These are phyloP conservation scores for Sclerotinia spermophila DNA, from an alignment of 2,329 filamentous ascomycete genomes.

Conservation along the genomic window DNA sequence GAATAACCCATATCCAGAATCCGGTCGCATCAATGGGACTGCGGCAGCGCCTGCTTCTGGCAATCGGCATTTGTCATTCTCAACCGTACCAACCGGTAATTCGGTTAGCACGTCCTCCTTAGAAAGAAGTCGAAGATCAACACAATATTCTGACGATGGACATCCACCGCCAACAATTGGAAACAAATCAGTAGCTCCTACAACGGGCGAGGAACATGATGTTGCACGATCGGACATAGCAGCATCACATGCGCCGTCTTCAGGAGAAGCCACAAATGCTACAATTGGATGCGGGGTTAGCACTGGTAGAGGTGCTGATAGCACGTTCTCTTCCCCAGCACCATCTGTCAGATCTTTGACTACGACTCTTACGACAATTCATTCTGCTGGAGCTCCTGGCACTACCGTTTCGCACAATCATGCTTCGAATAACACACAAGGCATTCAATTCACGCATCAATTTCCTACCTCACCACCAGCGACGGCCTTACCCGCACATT, in stretches of 20 bases:
- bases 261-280: conserved; percentile 68
- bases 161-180: conserved; percentile 57
- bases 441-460: conserved; percentile 61
- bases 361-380: conserved; percentile 81
- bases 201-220: conserved; percentile 68
- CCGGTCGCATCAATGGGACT: conserved; percentile 53
- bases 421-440: conserved; percentile 31
- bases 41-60: conserved; percentile 28
- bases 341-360: conserved; percentile 77
- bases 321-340: conserved; percentile 78
- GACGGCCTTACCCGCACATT: conserved; percentile 69
- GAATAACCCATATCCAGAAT: conserved; percentile 85
- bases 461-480: conserved; percentile 62
- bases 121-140: conserved; percentile 55
- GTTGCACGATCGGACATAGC: conserved; percentile 70
- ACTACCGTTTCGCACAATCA: conserved; percentile 43
- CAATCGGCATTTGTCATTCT: conserved; percentile 52
- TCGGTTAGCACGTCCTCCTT: conserved; percentile 51
- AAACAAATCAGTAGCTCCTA: conserved; percentile 56
- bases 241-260: conserved; percentile 67
- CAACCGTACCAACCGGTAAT: conserved; percentile 51
- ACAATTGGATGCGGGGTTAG: conserved; percentile 64
- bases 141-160: conserved; percentile 58
- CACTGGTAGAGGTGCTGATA: conserved; percentile 65
- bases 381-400: conserved; percentile 61